A percentile compares a stretch with the other conserved stretches of the same genome.
These are phyloP conservation scores for Ceriops decandra DNA, from an alignment of 345 rosid genomes.

Conservation along the genomic window DNA sequence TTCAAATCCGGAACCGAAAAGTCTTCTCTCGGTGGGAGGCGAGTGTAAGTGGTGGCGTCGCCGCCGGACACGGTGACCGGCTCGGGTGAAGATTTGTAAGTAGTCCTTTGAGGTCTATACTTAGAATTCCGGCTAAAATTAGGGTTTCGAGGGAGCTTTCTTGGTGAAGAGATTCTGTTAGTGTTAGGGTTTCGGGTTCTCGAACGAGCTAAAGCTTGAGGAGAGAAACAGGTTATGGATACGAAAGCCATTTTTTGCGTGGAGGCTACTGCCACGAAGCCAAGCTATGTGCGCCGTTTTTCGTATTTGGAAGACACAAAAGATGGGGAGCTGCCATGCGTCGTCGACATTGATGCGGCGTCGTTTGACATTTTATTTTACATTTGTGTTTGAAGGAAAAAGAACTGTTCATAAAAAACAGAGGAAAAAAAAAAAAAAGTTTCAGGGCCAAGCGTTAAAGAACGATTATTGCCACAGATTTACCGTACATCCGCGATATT, in stretches of 20 bases:
- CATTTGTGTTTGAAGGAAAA: too few relatives aligned
- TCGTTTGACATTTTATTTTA: too few relatives aligned
- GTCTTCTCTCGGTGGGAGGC: constrained; percentile 83
- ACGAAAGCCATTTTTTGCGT: constrained; percentile 36
- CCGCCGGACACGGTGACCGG: constrained; percentile 45
- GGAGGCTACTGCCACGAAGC: neutral
- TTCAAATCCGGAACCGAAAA: constrained; percentile 25
- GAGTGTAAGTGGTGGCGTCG: constrained; percentile 77
- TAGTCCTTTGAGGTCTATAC: constrained; percentile 19
- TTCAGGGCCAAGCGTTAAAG: constrained; percentile 5
- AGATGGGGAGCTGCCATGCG: too few relatives aligned
- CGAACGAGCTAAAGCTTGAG: constrained; percentile 50
- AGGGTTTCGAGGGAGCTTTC: constrained; percentile 14
- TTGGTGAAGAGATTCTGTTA: neutral
- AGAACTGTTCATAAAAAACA: too few relatives aligned
- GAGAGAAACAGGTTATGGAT: constrained; percentile 38
- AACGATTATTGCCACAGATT: too few relatives aligned
- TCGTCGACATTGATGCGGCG: too few relatives aligned
- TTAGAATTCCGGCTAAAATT: constrained; percentile 34
- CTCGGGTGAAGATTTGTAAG: constrained; percentile 17
- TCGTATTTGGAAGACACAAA: too few relatives aligned
- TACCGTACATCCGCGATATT: too few relatives aligned
- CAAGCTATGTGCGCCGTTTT: neutral
- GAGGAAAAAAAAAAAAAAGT: neutral
- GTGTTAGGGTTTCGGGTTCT: constrained; percentile 33